Percentiles rank a stretch among this genome's conserved stretches.
Evolutionary conservation across 78 protist species (phyloP).

Genomic region (Cavenderia fasciculata): DNA sequence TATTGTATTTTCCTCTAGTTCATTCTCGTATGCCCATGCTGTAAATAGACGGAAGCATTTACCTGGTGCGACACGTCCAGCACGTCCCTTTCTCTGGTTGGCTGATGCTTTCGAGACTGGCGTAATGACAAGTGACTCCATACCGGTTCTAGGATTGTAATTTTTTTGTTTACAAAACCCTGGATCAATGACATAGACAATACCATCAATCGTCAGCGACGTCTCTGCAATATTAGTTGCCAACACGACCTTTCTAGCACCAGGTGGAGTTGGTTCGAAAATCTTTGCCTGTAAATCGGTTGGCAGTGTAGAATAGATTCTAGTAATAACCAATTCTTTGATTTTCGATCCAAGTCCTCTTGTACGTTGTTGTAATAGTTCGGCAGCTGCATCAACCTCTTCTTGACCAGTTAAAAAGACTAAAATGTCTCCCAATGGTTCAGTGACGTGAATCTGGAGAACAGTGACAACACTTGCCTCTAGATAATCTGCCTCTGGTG

Average conservation of each 20-base stretch:
- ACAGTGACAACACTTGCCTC: constrained; percentile 96
- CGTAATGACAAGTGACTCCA: constrained; percentile 98
- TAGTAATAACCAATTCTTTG: constrained; percentile 91
- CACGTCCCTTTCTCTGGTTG: constrained; percentile 97
- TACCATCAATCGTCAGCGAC: constrained; percentile 97
- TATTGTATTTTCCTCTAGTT: constrained; percentile 90
- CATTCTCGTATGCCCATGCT: constrained; percentile 93
- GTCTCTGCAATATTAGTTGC: constrained; percentile 99
- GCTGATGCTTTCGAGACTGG: constrained; percentile 95
- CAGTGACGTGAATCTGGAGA: constrained; percentile 97
- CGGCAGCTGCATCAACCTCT: constrained; percentile 90
- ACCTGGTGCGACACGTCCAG: constrained; percentile 98
- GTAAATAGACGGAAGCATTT: constrained; percentile 97
- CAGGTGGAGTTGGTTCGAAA: constrained; percentile 96
- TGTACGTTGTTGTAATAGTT: constrained; percentile 84
- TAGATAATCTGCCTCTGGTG: constrained; percentile 98
- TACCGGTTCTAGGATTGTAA: constrained; percentile 94
- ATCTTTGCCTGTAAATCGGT: constrained; percentile 95
- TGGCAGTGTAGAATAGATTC: constrained; percentile 98
- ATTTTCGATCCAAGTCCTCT: constrained; percentile 91
- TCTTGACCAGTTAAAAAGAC: constrained; percentile 99
- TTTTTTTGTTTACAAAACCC: constrained; percentile 96
- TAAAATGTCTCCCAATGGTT: constrained; percentile 94
- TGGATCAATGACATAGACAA: constrained; percentile 98
- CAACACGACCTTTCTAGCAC: constrained; percentile 97